Evolutionary conservation across 2,329 filamentous ascomycete genomes (phyloP).

Genomic region (Rhynchosporium secalis): DNA sequence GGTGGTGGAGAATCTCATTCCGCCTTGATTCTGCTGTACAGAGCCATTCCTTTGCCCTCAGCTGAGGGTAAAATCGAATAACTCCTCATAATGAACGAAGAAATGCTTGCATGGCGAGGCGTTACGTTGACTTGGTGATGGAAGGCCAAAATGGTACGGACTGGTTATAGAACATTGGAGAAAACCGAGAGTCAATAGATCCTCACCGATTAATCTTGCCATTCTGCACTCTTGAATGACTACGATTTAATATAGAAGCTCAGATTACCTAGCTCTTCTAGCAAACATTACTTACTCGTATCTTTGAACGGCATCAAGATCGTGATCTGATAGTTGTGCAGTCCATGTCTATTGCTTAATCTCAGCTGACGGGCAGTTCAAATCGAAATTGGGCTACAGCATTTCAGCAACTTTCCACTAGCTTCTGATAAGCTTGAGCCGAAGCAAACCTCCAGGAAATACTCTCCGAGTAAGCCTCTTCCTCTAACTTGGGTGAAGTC

Average conservation of each 20-base stretch:
- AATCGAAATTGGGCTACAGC: no score
- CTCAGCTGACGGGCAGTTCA: no score
- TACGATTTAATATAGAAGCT: not conserved
- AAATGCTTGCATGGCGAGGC: conserved; percentile 24
- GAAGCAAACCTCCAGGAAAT: no score
- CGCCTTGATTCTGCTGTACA: conserved; percentile 77
- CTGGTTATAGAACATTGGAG: conserved; percentile 7
- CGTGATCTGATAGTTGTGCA: no score
- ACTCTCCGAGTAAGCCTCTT: not conserved
- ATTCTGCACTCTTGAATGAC: not conserved
- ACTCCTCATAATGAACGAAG: conserved; percentile 10
- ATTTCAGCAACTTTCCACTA: no score
- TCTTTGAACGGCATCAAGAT: no score
- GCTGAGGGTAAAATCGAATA: conserved; percentile 47
- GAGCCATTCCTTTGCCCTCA: conserved; percentile 67
- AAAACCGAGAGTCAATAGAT: conserved; percentile 5
- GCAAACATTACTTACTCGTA: no score
- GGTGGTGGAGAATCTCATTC: conserved; percentile 89
- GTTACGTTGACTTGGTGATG: conserved; percentile 17
- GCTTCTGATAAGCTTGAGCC: no score
- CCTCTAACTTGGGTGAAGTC: not conserved
- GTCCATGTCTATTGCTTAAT: no score
- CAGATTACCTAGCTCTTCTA: no score
- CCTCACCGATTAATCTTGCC: not conserved
- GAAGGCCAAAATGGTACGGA: conserved; percentile 4